Evolutionary conservation across 2,329 filamentous ascomycete genomes (phyloP), one percentile per base, ranked within the genome.

Genomic region (Ophiobolus disseminans): DNA sequence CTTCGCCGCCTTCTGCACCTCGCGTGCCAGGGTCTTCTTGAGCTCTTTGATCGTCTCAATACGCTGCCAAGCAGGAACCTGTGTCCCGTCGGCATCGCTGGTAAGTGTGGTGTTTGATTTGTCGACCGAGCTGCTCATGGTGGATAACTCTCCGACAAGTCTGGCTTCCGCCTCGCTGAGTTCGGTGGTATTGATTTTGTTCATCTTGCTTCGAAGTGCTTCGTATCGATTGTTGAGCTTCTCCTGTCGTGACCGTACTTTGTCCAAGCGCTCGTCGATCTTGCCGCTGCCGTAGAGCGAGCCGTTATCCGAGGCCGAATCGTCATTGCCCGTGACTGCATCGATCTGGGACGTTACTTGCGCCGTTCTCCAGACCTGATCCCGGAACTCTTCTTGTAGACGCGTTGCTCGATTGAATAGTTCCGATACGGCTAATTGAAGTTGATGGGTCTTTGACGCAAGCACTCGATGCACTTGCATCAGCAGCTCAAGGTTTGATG

Each of bases 381-480:
- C 82, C 55, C 77, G 78, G 32, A 91, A 78, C 64, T 91, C 88
- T 14, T 79, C 76, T 60, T 87, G 85, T 20, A 92, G 78, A 36
- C 84, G 79, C 58, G 88, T 82, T 53, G 88, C 90, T 45, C 86
- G 81, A 20, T 86, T 79, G 73, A 91, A 92, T 5, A 92, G 77
- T 60, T 91, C 87, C 1, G 88, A 83, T 1, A 87, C 88, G 1
- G 87, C 88, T 34, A 82, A 76, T 13, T 88, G 87, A 9, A 92
- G 78, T 9, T 79, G 79, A 58, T 87, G 80, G 0, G 87, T 90
- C 70, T 92, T 88, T 8, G 82, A 80, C 53, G 85, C 85, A 5
- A 92, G 77, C 4, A 89, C 77, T 64, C 87, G 85, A 69, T 93
- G 89, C 0, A 85, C 85, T 50, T 89, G 85, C 21, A 87, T 88